Base-by-base conservation (phyloP, 352 stramenopile species). In the Phytophthora boehmeriae region DNA sequence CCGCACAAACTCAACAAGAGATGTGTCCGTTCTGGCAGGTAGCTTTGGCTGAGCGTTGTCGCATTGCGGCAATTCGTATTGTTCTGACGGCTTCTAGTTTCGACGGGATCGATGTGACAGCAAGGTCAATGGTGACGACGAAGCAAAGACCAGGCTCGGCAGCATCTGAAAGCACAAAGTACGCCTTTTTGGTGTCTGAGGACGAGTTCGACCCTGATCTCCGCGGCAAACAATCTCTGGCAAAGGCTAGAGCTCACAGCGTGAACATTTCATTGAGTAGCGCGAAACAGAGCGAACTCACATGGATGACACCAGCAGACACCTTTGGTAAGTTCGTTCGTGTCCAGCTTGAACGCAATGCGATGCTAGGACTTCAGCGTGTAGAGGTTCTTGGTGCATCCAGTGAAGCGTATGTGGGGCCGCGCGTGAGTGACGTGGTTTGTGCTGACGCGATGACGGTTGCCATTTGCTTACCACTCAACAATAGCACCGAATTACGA, bases 11-110 rank as follows among this genome's bases (percentile, higher is more conserved):
- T 0, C 83, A 92, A 66, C 81, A 89, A 36, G 85, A 94, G 48
- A 47, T 78, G 22, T 92, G 79, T 75, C 85, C 85, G 5, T 94
- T 94, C 48, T 94, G 85, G 85, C 75, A 94, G 34, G 69, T 84
- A 2, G 47, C 56, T 13, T 39, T 89, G 22, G 6, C 46, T 17
- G 42, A 61, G 23, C 62, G 77, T 34, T 76, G 72, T 48, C 75
- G 74, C 4, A 79, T 90, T 30, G 68, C 83, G 38, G 66, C 53
- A 23, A 68, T 89, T 3, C 55, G 69, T 0, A 58, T 89, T 4
- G 46, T 74, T 2, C 38, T 83, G 16, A 42, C 57, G 28, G 32
- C 45, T 46, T 1, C 42, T 66, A 71, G 10, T 23, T 39, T 25
- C 8, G 61, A 5, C 2, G 46, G 49, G 17, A 36, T 5, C 13